A percentile compares a stretch with the other conserved stretches of the same genome.
These are phyloP conservation scores for Hansenula sp. DNA, from an alignment of 1,139 yeast genomes.

Conservation along the genomic window DNA sequence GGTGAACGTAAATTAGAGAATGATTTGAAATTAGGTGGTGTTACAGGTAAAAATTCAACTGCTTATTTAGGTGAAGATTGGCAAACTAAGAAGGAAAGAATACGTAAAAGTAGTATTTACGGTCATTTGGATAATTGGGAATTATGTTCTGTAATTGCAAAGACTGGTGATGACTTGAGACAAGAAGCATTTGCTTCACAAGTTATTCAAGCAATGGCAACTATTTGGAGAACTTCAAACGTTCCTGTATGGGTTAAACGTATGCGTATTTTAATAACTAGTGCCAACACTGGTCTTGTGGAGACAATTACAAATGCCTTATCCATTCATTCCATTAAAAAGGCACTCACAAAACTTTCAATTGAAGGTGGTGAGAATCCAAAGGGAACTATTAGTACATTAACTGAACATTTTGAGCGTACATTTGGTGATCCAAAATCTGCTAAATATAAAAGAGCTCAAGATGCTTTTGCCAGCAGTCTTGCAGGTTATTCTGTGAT, in stretches of 20 bases:
- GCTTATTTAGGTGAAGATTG: constrained; percentile 88
- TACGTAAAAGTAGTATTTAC: constrained; percentile 67
- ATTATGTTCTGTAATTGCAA: constrained; percentile 87
- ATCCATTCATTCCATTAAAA: constrained; percentile 89
- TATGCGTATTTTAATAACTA: constrained; percentile 88
- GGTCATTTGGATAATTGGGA: constrained; percentile 95
- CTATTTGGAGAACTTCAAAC: constrained; percentile 67
- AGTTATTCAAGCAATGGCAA: constrained; percentile 77
- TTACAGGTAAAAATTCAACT: constrained; percentile 34
- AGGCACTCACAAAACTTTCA: constrained; percentile 77
- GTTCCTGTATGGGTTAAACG: constrained; percentile 85
- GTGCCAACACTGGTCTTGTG: constrained; percentile 86
- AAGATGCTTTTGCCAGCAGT: constrained; percentile 76
- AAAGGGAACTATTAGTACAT: constrained; percentile 63
- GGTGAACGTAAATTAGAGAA: constrained; percentile 90
- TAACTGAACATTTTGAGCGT: constrained; percentile 71
- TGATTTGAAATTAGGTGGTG: constrained; percentile 77
- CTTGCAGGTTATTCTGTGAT: constrained; percentile 86
- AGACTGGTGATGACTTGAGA: constrained; percentile 91
- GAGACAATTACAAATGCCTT: constrained; percentile 94
- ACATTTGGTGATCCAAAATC: constrained; percentile 63
- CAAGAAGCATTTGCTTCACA: constrained; percentile 99
- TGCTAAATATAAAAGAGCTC: constrained; percentile 60
- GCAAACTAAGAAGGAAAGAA: constrained; percentile 75
- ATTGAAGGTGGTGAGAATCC: constrained; percentile 60